Base-by-base conservation (phyloP, 805 yeast species). In the Candida sphagnicola region DNA sequence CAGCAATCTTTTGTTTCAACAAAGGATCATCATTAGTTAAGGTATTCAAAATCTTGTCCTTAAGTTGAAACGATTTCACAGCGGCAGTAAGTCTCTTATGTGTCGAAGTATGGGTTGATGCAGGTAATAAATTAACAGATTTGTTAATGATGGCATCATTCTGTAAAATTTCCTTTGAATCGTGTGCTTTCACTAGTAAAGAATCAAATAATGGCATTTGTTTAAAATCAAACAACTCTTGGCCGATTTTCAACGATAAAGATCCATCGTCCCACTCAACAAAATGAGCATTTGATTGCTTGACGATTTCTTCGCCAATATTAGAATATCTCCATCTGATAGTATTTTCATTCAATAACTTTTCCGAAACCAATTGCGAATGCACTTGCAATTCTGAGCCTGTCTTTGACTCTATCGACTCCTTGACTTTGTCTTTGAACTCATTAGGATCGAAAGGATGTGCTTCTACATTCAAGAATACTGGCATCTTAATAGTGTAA, bases 211-310 rank as follows among this genome's bases (percentile, higher is more conserved):
- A 66, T 6, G 82, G 78, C 41, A 78, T 77, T 8, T 75, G 62
- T 39, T 79, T 69, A 42, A 87, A 79, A 55, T 91, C 97, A 51
- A 90, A 91, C 46, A 82, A 72, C 61, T 93, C 99, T 34, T 74
- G 72, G 23, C 99, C 99, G 28, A 93, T 65, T 54, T 87, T 90
- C 49, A 93, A 67, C 2, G 97, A 89, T 45, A 80, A 64, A 3
- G 87, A 72, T 1, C 99, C 99, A 61, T 93, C 98, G 40, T 85
- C 83, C 99, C 99, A 93, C 58, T 87, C 85, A 25, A 93, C 75
- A 40, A 91, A 79, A 54, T 90, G 87, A 4, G 96, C 82, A 56
- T 93, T 93, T 8, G 95, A 83, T 57, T 89, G 95, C 50, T 85
- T 85, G 53, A 77, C 76, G 47, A 90, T 78, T 44, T 83, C 88